These are phyloP conservation scores for Suillus alpinus DNA, from an alignment of 768 basidiomycete genomes.

Conservation along the genomic window DNA sequence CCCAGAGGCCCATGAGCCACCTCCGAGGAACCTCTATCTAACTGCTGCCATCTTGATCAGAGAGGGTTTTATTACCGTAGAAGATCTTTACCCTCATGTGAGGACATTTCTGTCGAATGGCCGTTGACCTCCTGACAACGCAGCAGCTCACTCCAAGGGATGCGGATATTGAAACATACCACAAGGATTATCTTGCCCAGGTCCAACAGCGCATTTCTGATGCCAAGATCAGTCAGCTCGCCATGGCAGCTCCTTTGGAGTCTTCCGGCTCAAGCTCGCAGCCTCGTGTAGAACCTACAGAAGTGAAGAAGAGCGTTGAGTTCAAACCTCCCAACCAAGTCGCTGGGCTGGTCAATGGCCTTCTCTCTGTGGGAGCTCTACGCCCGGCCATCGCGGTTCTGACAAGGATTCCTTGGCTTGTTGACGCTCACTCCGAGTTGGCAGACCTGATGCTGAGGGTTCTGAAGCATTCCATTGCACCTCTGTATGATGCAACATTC, in stretches of 20 bases:
- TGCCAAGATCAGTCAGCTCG: constrained; percentile 72
- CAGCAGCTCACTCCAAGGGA: constrained; percentile 72
- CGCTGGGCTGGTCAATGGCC: constrained; percentile 67
- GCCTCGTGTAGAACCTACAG: constrained; percentile 36
- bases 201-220: constrained; percentile 63
- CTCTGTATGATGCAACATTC: constrained; percentile 55
- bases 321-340: constrained; percentile 69
- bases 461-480: constrained; percentile 63
- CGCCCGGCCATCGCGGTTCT: constrained; percentile 76
- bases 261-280: constrained; percentile 41
- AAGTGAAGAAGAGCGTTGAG: constrained; percentile 34
- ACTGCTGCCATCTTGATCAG: constrained; percentile 86
- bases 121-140: constrained; percentile 8
- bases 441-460: constrained; percentile 84
- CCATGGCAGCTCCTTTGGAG: constrained; percentile 82
- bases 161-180: constrained; percentile 65
- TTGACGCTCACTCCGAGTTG: constrained; percentile 76
- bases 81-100: constrained; percentile 94
- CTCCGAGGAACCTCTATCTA: constrained; percentile 74
- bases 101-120: constrained; percentile 23
- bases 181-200: constrained; percentile 61
- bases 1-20: constrained; percentile 54
- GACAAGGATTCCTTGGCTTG: constrained; percentile 81
- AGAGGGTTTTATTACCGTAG: constrained; percentile 81
- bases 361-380: constrained; percentile 86